Conservation (phyloP, 495 filamentous ascomycete species). For the Trichoderma reesei region DNA sequence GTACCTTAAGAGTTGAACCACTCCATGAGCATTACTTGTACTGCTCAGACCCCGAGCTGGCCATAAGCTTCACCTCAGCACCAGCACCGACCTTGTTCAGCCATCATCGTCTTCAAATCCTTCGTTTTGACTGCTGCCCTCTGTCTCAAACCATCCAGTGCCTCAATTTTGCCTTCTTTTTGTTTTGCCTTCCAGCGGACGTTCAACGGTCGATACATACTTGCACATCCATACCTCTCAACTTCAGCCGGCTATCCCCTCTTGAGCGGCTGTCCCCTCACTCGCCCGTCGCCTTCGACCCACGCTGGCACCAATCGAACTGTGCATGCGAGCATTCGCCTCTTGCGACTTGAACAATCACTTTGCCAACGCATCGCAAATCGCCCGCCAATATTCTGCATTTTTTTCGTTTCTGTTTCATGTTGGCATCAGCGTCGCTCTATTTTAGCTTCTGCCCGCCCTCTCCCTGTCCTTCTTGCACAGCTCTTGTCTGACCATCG, state of each 20-base stretch:
- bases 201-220: too few species aligned
- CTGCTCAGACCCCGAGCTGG: neutral
- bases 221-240: too few species aligned
- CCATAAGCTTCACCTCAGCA: conserved; percentile 3
- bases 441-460: neutral
- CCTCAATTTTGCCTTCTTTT: neutral
- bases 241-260: neutral
- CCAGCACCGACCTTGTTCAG: neutral
- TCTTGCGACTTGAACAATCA: neutral
- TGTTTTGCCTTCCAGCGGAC: neutral
- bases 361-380: conserved; percentile 1
- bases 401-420: too few species aligned
- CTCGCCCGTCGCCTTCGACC: conserved; percentile 6
- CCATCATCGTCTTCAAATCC: neutral
- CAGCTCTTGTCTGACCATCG: neutral
- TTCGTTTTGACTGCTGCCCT: neutral
- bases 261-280: conserved; percentile 4
- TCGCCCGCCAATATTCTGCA: neutral
- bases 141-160: too few species aligned
- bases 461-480: neutral
- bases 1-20: too few species aligned
- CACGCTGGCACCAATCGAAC: neutral
- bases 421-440: neutral
- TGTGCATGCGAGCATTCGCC: conserved; percentile 7
- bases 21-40: too few species aligned